A percentile compares a stretch with the other conserved stretches of the same genome.
Evolutionary conservation across 2,329 filamentous ascomycete genomes (phyloP).

Genomic region (Akanthomyces muscarius): DNA sequence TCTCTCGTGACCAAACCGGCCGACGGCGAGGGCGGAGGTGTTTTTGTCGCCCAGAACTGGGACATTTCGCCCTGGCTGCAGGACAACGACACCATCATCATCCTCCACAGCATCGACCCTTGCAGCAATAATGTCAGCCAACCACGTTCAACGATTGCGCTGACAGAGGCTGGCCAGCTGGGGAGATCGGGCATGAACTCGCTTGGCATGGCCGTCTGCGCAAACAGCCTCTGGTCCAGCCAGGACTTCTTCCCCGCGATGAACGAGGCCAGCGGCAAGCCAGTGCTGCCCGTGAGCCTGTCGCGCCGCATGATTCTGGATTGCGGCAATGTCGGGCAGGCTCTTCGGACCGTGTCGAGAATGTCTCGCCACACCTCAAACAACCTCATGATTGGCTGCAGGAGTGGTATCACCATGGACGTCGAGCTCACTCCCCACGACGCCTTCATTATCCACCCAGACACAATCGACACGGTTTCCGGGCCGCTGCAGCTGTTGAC

Average conservation of each 20-base stretch:
- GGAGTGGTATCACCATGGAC: conserved; percentile 22
- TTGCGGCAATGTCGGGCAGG: conserved; percentile 20
- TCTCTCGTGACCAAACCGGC: conserved; percentile 8
- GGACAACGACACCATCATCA: conserved; percentile 24
- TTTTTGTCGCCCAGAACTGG: conserved; percentile 51
- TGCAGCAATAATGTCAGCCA: conserved; percentile 21
- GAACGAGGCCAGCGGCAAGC: conserved; percentile 14
- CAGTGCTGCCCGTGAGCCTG: conserved; percentile 23
- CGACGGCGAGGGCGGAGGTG: conserved; percentile 24
- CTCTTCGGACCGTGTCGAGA: conserved; percentile 15
- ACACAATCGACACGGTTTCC: not conserved
- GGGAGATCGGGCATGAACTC: conserved; percentile 29
- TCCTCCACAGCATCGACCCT: conserved; percentile 19
- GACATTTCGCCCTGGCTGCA: conserved; percentile 32
- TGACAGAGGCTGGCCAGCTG: conserved; percentile 30
- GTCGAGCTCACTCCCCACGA: conserved; percentile 26
- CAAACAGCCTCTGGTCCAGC: conserved; percentile 26
- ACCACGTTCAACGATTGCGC: conserved; percentile 22
- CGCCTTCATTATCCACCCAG: conserved; percentile 19
- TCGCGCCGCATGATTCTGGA: conserved; percentile 25
- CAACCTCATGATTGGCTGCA: conserved; percentile 24
- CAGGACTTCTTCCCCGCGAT: conserved; percentile 24
- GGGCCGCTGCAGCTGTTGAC: conserved; percentile 15
- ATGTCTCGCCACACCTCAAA: conserved; percentile 26
- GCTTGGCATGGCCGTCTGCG: conserved; percentile 24